A percentile compares a stretch with the other conserved stretches of the same genome.
Conservation (phyloP, 805 yeast species). For the Candida verbasci region DNA sequence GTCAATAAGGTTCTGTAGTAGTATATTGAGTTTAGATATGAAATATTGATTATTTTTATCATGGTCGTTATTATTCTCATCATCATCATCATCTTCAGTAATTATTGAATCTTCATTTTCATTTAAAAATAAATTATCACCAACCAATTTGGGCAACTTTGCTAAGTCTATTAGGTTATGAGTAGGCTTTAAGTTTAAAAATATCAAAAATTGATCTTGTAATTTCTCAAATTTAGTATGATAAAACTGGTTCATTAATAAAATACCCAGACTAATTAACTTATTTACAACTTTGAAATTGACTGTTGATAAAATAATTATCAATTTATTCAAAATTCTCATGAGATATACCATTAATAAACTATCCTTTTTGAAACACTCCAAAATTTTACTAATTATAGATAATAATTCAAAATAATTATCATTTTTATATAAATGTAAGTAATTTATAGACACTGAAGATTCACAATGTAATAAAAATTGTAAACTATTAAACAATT, state of each 20-base stretch:
- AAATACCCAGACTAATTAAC: slow-evolving; percentile 37
- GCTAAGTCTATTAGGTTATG: slow-evolving; percentile 32
- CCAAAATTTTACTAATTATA: slow-evolving; percentile 14
- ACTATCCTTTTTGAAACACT: slow-evolving; percentile 19
- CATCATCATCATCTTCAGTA: slow-evolving; percentile 4
- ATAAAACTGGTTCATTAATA: slow-evolving; percentile 28
- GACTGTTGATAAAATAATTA: slow-evolving; percentile 38
- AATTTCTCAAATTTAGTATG: slow-evolving; percentile 39
- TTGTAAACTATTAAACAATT: slow-evolving; percentile 16
- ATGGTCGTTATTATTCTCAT: slow-evolving; percentile 2
- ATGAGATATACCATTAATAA: slow-evolving; percentile 22
- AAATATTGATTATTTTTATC: slow-evolving; percentile 7
- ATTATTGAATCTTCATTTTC: slow-evolving; percentile 3
- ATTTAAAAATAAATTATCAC: slow-evolving; percentile 12
- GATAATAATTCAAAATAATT: slow-evolving; percentile 17
- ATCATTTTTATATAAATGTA: slow-evolving; percentile 14
- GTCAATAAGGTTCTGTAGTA: slow-evolving; percentile 19
- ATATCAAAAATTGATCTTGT: slow-evolving; percentile 40
- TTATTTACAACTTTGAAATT: slow-evolving; percentile 33
- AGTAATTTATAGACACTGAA: slow-evolving; percentile 13
- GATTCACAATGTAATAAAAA: slow-evolving; percentile 20
- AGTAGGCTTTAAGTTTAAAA: slow-evolving; percentile 38
- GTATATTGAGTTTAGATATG: slow-evolving; percentile 16
- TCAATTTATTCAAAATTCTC: slow-evolving; percentile 42
- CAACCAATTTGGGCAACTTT: slow-evolving; percentile 20